Evolutionary conservation across 345 rosid genomes (phyloP).

Genomic region (Kandelia obovata): DNA sequence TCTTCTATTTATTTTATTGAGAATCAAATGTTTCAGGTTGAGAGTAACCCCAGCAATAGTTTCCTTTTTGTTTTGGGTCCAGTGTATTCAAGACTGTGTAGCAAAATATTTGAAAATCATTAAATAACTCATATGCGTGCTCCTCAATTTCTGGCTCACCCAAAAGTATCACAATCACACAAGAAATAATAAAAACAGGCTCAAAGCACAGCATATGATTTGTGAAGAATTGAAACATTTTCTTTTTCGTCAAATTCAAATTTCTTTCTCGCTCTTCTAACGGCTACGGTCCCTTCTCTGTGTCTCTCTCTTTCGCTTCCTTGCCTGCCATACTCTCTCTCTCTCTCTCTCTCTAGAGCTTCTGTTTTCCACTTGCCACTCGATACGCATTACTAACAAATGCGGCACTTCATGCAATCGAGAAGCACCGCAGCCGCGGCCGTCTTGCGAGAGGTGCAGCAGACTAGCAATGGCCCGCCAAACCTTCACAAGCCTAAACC

Average conservation of each 20-base stretch:
- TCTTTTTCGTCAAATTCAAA: constrained; percentile 32
- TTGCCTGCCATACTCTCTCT: constrained; percentile 24
- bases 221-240: no score
- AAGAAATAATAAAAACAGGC: no score
- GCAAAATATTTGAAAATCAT: no score
- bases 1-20: no score
- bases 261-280: constrained; percentile 19
- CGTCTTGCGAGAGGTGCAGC: constrained; percentile 40
- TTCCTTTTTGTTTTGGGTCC: no score
- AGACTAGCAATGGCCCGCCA: constrained; percentile 24
- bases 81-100: no score
- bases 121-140: no score
- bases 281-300: constrained; percentile 46
- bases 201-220: no score
- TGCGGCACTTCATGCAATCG: constrained; percentile 79
- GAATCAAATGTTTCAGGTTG: no score
- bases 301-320: constrained; percentile 38
- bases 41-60: no score
- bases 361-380: not conserved
- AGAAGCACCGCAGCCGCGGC: constrained; percentile 32
- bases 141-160: no score
- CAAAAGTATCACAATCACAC: no score
- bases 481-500: constrained; percentile 30
- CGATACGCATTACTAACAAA: constrained; percentile 6
- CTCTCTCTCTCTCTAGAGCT: constrained; percentile 1